A percentile compares a stretch with the other conserved stretches of the same genome.
These are phyloP conservation scores for Metarhizium rileyi DNA, from an alignment of 2,329 filamentous ascomycete genomes.

Conservation along the genomic window DNA sequence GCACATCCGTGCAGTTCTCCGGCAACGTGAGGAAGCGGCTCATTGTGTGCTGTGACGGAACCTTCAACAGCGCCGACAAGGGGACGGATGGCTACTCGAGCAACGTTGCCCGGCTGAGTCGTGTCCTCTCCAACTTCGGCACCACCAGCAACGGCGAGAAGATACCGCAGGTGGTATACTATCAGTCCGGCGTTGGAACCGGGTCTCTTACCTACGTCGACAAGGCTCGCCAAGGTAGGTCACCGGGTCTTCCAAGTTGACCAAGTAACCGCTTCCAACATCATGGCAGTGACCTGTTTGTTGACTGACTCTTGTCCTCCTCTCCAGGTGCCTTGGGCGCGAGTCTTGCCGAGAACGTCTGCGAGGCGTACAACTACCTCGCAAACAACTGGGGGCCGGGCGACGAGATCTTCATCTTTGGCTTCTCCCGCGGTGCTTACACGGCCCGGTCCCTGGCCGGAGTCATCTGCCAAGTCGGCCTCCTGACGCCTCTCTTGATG, in stretches of 20 bases:
- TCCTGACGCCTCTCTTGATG: neutral
- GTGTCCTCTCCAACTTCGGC: slow-evolving; percentile 16
- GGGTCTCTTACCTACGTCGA: neutral
- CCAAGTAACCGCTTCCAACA: neutral
- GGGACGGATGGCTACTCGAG: slow-evolving; percentile 18
- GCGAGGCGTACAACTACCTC: slow-evolving; percentile 26
- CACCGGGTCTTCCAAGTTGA: neutral
- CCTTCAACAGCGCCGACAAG: slow-evolving; percentile 21
- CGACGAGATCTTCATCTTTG: slow-evolving; percentile 21
- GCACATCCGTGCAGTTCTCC: neutral
- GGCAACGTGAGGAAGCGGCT: neutral
- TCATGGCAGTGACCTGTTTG: too few relatives aligned
- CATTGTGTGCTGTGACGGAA: slow-evolving; percentile 26
- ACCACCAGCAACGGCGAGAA: slow-evolving; percentile 17
- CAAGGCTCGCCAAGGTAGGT: neutral
- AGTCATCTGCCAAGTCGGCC: slow-evolving; percentile 8
- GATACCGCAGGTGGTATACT: slow-evolving; percentile 27
- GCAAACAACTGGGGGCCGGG: slow-evolving; percentile 24
- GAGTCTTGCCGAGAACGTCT: slow-evolving; percentile 21
- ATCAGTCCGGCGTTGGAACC: slow-evolving; percentile 26
- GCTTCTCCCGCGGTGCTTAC: slow-evolving; percentile 22
- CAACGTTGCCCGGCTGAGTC: slow-evolving; percentile 24
- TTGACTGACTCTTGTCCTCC: too few relatives aligned
- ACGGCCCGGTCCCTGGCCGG: slow-evolving; percentile 20
- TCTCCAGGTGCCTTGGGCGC: slow-evolving; percentile 12